Evolutionary conservation across 352 stramenopile species (phyloP), one percentile per base, ranked within the genome.

Genomic region (Pythium vanterpoolii): DNA sequence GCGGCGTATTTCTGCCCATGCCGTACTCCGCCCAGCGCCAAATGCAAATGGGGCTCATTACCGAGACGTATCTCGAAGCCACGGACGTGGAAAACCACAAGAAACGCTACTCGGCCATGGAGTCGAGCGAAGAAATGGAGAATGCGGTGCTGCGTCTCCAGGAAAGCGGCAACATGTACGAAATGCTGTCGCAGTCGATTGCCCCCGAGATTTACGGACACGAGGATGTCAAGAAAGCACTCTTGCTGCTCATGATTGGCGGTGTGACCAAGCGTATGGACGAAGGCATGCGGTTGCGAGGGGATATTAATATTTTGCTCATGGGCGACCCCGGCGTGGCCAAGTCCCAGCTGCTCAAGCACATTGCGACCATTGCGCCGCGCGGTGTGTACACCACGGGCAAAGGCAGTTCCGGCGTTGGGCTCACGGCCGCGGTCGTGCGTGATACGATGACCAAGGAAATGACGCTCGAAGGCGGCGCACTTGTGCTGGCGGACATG

Each of bases 201-300:
- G 98, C 98, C 16, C 98, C 98, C 0, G 97, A 99, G 83, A 99
- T 99, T 51, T 99, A 98, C 75, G 98, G 98, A 5, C 96, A 99
- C 62, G 96, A 98, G 49, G 96, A 99, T 75, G 97, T 99, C 11
- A 99, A 99, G 81, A 98, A 99, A 58, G 97, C 97, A 11, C 66
- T 99, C 28, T 73, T 99, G 11, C 74, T 99, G 40, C 90, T 99
- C 60, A 86, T 99, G 23, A 98, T 99, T 13, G 90, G 96, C 31
- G 96, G 95, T 16, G 81, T 93, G 24, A 91, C 86, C 13, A 95
- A 95, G 71, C 75, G 81, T 18, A 95, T 95, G 79, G 85, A 95
- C 60, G 85, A 95, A 69, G 81, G 97, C 11, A 98, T 99, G 94
- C 86, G 80, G 28, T 96, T 99, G 49, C 95, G 97, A 65, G 97